Percentiles rank a stretch among this genome's conserved stretches.
phyloP scores from a whole-genome alignment of 2,329 filamentous ascomycete species.

The Verticillium zaregamsianum region DNA sequence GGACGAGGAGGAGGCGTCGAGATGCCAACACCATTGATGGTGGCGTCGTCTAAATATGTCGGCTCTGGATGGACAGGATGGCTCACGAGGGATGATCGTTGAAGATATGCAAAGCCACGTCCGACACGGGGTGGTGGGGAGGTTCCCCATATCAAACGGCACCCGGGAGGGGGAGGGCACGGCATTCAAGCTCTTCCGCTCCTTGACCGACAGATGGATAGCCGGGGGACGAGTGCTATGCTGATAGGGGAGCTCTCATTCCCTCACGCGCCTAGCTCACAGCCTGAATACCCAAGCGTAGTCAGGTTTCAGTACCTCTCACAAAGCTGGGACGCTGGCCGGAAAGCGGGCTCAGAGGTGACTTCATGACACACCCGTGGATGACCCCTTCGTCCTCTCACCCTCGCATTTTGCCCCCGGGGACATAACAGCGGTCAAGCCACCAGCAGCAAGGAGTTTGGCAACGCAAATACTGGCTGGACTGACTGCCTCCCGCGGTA shows the following conservation, averaged over 20 bases:
- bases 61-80: neutral
- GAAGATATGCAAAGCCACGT: constrained; percentile 1
- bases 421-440: neutral
- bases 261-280: neutral
- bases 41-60: constrained; percentile 4
- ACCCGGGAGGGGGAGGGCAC: neutral
- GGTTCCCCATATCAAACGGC: constrained; percentile 1
- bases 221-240: neutral
- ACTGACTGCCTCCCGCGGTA: constrained; percentile 21
- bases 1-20: constrained; percentile 9
- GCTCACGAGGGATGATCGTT: neutral
- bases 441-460: constrained; percentile 30
- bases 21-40: constrained; percentile 3
- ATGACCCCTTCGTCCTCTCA: neutral
- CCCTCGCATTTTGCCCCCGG: neutral
- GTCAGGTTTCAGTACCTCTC: constrained; percentile 33
- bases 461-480: constrained; percentile 32
- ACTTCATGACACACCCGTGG: constrained; percentile 13
- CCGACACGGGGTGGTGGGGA: neutral
- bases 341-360: constrained; percentile 24
- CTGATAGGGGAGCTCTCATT: neutral
- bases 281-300: constrained; percentile 23
- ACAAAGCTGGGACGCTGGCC: constrained; percentile 27
- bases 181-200: constrained; percentile 4
- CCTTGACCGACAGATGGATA: constrained; percentile 1